Conservation (phyloP, 331 rosid species). For the Saraca asoca region DNA sequence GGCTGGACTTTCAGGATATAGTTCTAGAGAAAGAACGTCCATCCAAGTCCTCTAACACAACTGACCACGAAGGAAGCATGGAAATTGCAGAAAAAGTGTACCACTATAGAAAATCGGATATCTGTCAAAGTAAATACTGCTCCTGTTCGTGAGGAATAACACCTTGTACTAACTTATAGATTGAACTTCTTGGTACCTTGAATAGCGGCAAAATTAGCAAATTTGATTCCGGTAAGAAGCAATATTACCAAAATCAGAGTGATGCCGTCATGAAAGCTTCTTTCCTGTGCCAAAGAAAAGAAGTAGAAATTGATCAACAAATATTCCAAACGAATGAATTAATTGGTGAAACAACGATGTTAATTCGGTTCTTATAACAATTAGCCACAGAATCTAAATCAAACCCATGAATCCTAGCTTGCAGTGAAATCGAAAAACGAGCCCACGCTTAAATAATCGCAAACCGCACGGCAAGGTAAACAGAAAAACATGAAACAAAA, state of each 20-base stretch:
- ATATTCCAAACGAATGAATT: constrained; percentile 18
- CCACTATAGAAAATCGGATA: constrained; percentile 29
- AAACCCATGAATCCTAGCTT: constrained; percentile 29
- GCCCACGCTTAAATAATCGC: background rate
- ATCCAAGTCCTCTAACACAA: constrained; percentile 56
- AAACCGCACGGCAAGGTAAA: background rate
- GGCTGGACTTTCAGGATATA: constrained; percentile 42
- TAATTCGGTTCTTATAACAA: background rate
- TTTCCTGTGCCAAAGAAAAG: background rate
- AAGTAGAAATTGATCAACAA: constrained; percentile 5
- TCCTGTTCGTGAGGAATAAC: constrained; percentile 18
- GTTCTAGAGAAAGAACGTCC: constrained; percentile 54
- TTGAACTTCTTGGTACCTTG: constrained; percentile 26
- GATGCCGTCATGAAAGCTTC: background rate
- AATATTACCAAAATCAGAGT: constrained; percentile 18
- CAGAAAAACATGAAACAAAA: background rate
- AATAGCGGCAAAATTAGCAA: constrained; percentile 19
- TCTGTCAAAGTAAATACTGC: constrained; percentile 36
- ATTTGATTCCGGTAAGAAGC: constrained; percentile 38
- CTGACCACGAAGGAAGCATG: constrained; percentile 44
- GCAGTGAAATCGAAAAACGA: constrained; percentile 24
- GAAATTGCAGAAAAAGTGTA: constrained; percentile 33
- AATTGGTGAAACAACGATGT: background rate
- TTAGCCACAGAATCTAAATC: background rate
- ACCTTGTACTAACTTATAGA: constrained; percentile 15